Conservation (phyloP, 352 stramenopile genomes). For the Globisporangium spinosum region DNA sequence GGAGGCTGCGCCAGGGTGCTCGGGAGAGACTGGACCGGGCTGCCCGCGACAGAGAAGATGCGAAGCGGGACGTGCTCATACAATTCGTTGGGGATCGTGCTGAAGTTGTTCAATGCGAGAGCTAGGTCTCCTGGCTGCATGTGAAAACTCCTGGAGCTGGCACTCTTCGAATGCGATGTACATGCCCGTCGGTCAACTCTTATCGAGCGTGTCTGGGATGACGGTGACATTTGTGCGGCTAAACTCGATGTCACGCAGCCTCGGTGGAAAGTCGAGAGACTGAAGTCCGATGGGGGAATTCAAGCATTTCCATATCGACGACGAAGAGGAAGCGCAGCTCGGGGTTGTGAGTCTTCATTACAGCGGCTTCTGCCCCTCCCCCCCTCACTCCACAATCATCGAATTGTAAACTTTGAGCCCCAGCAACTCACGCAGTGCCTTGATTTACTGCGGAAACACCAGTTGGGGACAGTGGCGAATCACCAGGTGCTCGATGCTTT, state of each 20-base stretch:
- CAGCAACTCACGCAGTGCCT: slow-evolving; percentile 18
- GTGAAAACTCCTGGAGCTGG: slow-evolving; percentile 13
- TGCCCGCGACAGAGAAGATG: slow-evolving; percentile 7
- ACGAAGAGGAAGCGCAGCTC: slow-evolving; percentile 16
- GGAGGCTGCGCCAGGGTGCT: not conserved
- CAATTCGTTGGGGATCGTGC: not conserved
- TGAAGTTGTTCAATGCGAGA: slow-evolving; percentile 14
- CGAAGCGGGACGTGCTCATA: slow-evolving; percentile 6
- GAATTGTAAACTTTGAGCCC: slow-evolving; percentile 33
- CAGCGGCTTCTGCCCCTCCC: slow-evolving; percentile 12
- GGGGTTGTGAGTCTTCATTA: slow-evolving; percentile 10
- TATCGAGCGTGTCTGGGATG: slow-evolving; percentile 14
- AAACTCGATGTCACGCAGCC: slow-evolving; percentile 14
- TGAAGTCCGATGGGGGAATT: slow-evolving; percentile 14
- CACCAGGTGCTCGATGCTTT: slow-evolving; percentile 22
- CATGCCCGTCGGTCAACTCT: slow-evolving; percentile 13
- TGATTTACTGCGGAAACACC: slow-evolving; percentile 18
- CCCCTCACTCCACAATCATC: slow-evolving; percentile 22
- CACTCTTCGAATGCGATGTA: slow-evolving; percentile 16
- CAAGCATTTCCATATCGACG: slow-evolving; percentile 14
- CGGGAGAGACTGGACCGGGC: slow-evolving; percentile 8
- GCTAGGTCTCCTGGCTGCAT: slow-evolving; percentile 3
- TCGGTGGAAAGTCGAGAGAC: slow-evolving; percentile 4
- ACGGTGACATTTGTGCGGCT: slow-evolving; percentile 9
- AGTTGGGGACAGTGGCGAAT: slow-evolving; percentile 26